Evolutionary conservation across 495 filamentous ascomycete species (phyloP).

Genomic region (Achaetomiella virescens): DNA sequence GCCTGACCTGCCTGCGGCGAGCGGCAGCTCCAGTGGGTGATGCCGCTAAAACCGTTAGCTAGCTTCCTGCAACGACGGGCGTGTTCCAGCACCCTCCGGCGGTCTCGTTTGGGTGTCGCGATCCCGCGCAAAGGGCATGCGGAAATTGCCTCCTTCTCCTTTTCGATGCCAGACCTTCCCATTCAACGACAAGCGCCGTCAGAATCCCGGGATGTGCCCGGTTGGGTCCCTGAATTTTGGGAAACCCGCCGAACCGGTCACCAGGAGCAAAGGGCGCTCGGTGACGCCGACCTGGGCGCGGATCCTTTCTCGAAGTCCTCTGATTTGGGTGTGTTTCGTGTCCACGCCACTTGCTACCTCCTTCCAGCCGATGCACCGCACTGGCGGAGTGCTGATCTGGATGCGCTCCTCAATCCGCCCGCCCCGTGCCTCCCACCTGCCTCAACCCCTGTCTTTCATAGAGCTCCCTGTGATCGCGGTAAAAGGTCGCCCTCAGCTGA

Average conservation of each 20-base stretch:
- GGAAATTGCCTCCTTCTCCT: neutral
- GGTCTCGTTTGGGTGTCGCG: neutral
- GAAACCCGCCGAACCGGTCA: constrained; percentile 3
- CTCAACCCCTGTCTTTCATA: neutral
- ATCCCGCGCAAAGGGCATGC: neutral
- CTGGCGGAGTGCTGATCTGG: too few relatives aligned
- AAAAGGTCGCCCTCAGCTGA: neutral
- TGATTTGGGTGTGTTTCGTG: constrained; percentile 11
- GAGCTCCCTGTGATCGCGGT: neutral
- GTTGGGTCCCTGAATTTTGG: neutral
- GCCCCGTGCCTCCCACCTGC: neutral
- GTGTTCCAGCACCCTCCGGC: neutral
- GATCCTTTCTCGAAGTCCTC: constrained; percentile 12
- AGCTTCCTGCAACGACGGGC: neutral
- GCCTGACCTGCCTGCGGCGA: too few relatives aligned
- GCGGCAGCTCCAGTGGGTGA: constrained; percentile 10
- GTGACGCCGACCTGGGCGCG: constrained; percentile 3
- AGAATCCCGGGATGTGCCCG: neutral
- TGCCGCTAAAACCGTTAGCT: constrained; percentile 3
- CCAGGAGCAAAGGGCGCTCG: neutral
- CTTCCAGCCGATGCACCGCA: too few relatives aligned
- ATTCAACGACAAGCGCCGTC: neutral
- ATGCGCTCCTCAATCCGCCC: neutral
- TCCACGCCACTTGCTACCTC: neutral
- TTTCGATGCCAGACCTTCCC: neutral